phyloP scores from a whole-genome alignment of 768 basidiomycete species.

The Boletus insuetus region DNA sequence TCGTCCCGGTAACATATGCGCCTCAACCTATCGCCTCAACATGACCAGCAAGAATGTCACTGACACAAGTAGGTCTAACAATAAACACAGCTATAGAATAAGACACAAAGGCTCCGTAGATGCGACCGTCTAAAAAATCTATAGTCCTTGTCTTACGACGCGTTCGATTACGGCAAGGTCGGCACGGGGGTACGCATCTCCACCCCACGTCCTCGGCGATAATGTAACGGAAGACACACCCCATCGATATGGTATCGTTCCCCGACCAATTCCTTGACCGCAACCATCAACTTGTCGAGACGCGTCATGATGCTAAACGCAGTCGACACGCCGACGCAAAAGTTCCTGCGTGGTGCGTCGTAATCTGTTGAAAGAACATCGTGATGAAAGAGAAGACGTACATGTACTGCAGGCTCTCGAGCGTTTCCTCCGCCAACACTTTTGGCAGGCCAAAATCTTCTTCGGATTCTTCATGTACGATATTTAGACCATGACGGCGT shows the following conservation, averaged over 20 bases:
- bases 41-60: too few species aligned
- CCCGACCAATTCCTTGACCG: slow-evolving; percentile 82
- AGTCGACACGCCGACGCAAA: slow-evolving; percentile 72
- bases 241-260: slow-evolving; percentile 84
- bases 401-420: slow-evolving; percentile 78
- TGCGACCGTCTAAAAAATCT: too few species aligned
- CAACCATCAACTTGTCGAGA: slow-evolving; percentile 75
- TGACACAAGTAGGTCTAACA: too few species aligned
- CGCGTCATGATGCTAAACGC: slow-evolving; percentile 67
- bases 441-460: slow-evolving; percentile 74
- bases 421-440: slow-evolving; percentile 65
- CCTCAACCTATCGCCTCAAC: too few species aligned
- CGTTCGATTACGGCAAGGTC: too few species aligned
- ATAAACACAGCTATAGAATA: too few species aligned
- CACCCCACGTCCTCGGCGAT: slow-evolving; percentile 21
- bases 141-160: too few species aligned
- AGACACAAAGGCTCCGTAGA: too few species aligned
- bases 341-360: slow-evolving; percentile 45
- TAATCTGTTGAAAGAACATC: not conserved
- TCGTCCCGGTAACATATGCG: too few species aligned
- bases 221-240: slow-evolving; percentile 38
- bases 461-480: slow-evolving; percentile 71
- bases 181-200: slow-evolving; percentile 11
- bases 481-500: slow-evolving; percentile 56
- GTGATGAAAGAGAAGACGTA: slow-evolving; percentile 35